Percentiles rank a stretch among this genome's conserved stretches.
These are phyloP conservation scores for Suillus paluster DNA, from an alignment of 768 basidiomycete species.

Conservation along the genomic window DNA sequence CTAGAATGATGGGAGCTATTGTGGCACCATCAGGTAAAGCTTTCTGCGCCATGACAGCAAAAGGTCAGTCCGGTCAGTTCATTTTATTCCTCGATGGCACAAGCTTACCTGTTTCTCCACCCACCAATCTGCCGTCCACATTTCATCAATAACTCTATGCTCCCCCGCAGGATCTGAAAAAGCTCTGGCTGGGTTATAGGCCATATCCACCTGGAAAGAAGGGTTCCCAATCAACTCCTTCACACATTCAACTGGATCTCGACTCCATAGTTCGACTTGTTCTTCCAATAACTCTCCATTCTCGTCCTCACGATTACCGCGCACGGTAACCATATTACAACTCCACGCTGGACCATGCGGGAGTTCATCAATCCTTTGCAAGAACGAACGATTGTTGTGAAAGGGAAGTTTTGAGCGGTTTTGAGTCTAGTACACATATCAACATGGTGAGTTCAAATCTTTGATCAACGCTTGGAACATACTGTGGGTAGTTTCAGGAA, in stretches of 20 bases:
- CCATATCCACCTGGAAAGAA: slow-evolving; percentile 8
- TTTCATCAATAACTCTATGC: slow-evolving; percentile 17
- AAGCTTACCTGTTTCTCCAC: slow-evolving; percentile 22
- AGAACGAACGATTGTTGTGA: slow-evolving; percentile 27
- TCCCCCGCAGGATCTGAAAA: slow-evolving; percentile 14
- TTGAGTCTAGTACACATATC: not conserved
- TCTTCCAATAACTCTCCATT: slow-evolving; percentile 15
- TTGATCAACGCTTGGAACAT: not conserved
- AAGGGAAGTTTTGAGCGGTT: slow-evolving; percentile 23
- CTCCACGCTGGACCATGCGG: slow-evolving; percentile 25
- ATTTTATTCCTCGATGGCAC: too few species aligned
- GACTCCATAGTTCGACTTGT: slow-evolving; percentile 31
- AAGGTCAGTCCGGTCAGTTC: not conserved
- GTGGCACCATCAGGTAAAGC: slow-evolving; percentile 17
- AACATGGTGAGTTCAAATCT: not conserved
- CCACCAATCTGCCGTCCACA: slow-evolving; percentile 31
- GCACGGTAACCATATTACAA: slow-evolving; percentile 24
- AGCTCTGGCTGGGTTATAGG: slow-evolving; percentile 6
- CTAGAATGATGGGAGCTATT: slow-evolving; percentile 19
- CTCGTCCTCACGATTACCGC: slow-evolving; percentile 20
- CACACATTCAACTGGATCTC: slow-evolving; percentile 23
- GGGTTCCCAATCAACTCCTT: slow-evolving; percentile 36
- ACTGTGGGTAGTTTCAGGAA: slow-evolving; percentile 39
- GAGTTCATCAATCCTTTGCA: slow-evolving; percentile 27
- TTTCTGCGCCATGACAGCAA: slow-evolving; percentile 4